Conservation (phyloP, 352 stramenopile genomes). For the Phytophthora uliginosa region DNA sequence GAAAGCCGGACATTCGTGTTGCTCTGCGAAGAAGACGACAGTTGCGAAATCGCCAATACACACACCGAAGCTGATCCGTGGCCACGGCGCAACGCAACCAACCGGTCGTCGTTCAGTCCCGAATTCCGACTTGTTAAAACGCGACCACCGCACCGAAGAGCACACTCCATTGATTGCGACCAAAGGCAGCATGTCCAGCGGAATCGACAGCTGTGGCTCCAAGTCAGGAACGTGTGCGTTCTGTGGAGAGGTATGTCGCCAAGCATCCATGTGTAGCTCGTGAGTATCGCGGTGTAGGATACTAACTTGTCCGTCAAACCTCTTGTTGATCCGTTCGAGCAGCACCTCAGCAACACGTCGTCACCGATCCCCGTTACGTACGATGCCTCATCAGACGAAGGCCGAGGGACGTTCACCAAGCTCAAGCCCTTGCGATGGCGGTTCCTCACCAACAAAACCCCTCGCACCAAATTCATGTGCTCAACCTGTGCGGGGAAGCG, state of each 20-base stretch:
- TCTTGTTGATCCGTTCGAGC: conserved; percentile 1
- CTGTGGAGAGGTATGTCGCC: conserved; percentile 35
- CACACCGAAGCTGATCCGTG: conserved; percentile 18
- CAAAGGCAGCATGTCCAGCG: conserved; percentile 30
- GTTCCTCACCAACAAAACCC: conserved; percentile 32
- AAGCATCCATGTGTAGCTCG: conserved; percentile 9
- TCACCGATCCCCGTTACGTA: conserved; percentile 24
- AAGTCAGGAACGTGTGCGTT: conserved; percentile 23
- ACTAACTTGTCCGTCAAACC: conserved; percentile 12
- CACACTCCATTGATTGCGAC: not conserved
- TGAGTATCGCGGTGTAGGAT: conserved; percentile 4
- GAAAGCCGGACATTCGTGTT: conserved; percentile 18
- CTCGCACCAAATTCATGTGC: conserved; percentile 37
- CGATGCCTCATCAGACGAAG: conserved; percentile 10
- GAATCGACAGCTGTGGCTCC: conserved; percentile 21
- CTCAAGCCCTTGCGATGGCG: conserved; percentile 41
- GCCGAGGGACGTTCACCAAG: conserved; percentile 17
- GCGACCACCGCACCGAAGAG: not conserved
- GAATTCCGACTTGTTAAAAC: not conserved
- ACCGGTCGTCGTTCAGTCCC: not conserved
- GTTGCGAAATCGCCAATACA: conserved; percentile 27
- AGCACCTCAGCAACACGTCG: conserved; percentile 34
- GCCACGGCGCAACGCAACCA: not conserved
- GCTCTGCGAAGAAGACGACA: conserved; percentile 11
- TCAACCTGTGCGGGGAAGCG: conserved; percentile 31